Base-by-base conservation (phyloP, 345 rosid species). In the Euphorbia tirucalli region DNA sequence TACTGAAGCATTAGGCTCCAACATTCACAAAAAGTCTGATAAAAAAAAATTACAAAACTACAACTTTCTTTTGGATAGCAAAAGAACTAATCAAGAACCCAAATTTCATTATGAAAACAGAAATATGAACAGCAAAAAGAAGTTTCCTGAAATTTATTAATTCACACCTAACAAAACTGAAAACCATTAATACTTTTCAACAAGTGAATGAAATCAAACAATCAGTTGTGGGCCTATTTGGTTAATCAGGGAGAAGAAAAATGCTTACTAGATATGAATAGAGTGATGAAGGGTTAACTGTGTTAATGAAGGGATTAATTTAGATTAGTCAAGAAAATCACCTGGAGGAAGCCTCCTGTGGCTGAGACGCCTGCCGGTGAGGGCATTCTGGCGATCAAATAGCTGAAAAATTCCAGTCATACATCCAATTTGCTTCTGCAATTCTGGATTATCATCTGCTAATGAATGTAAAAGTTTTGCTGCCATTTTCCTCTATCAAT, bases 341-440 rank as follows among this genome's bases (percentile, higher is more conserved):
- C 96, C 95, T 78, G 90, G 81, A 82, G 90, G 88, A 82, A 89
- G 89, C 79, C 82, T 87, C 81, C 80, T 82, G 41, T 83, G 84
- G 79, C 64, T 78, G 56, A 62, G 63, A 66, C 90, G 87, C 78
- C 89, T 82, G 15, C 87, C 76, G 9, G 85, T 74, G 21, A 90
- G 71, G 76, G 82, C 72, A 35, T 83, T 90, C 59, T 85, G 88
- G 54, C 94, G 91, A 82, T 92, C 97, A 73, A 94, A 92, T 78
- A 94, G 74, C 80, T 94, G 96, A 77, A 94, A 87, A 76, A 92
- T 82, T 69, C 96, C 97, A 43, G 87, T 90, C 97, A 94, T 94
- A 83, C 98, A 94, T 46, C 98, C 98, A 13, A 92, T 90, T 83
- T 94, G 93, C 86, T 88, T 94, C 85, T 89, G 89, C 81, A 94